Conservation (phyloP, 768 basidiomycete species). For the Sarcodon aspratus region DNA sequence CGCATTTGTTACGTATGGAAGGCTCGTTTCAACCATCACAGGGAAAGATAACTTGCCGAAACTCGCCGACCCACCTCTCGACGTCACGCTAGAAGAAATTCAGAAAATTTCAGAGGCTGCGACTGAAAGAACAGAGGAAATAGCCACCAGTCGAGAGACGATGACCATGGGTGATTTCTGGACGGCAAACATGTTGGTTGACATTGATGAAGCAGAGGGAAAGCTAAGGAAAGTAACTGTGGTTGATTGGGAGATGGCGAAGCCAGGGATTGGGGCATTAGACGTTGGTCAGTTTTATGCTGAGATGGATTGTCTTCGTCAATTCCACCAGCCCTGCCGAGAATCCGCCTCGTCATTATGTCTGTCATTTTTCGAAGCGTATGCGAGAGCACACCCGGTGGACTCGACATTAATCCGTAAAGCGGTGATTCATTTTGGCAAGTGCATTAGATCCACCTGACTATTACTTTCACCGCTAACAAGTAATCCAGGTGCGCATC, state of each 20-base stretch:
- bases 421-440: conserved; percentile 12
- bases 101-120: conserved; percentile 21
- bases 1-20: conserved; percentile 31
- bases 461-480: no score
- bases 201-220: conserved; percentile 14
- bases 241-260: conserved; percentile 58
- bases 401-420: background rate
- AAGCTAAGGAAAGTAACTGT: conserved; percentile 31
- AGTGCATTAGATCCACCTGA: background rate
- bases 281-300: conserved; percentile 59
- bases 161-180: conserved; percentile 62
- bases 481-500: conserved; percentile 35
- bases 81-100: conserved; percentile 25
- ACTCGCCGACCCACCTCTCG: conserved; percentile 30
- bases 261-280: conserved; percentile 41
- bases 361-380: conserved; percentile 33
- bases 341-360: conserved; percentile 26
- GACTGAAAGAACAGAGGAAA: conserved; percentile 16
- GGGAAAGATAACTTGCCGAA: conserved; percentile 1
- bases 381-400: conserved; percentile 18
- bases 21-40: conserved; percentile 21
- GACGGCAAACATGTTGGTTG: conserved; percentile 57
- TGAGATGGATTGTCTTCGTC: conserved; percentile 39
- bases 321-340: conserved; percentile 31
- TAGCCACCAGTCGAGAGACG: conserved; percentile 19